phyloP scores from a whole-genome alignment of 2,329 filamentous ascomycete species.

The Alternaria arborescens region DNA sequence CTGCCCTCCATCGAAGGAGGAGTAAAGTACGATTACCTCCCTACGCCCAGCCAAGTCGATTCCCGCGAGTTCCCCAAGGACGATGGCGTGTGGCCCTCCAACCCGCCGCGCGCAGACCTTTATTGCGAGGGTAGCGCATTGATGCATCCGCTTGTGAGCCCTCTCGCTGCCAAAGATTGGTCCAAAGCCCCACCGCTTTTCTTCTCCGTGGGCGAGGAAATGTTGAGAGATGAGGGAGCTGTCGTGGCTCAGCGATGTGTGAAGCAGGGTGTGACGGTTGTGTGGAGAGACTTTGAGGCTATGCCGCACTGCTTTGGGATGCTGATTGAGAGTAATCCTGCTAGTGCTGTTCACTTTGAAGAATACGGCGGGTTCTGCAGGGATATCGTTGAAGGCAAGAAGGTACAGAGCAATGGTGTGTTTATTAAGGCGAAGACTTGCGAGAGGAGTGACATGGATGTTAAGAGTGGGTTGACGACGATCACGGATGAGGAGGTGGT shows the following conservation, averaged over 20 bases:
- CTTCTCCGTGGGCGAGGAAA: slow-evolving; percentile 74
- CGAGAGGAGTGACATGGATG: slow-evolving; percentile 35
- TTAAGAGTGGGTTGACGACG: slow-evolving; percentile 32
- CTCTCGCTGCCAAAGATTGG: slow-evolving; percentile 69
- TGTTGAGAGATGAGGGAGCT: slow-evolving; percentile 72
- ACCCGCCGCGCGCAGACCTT: slow-evolving; percentile 57
- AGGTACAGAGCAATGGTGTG: slow-evolving; percentile 32
- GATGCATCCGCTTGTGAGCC: slow-evolving; percentile 73
- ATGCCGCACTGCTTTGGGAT: slow-evolving; percentile 77
- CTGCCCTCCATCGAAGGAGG: slow-evolving; percentile 65
- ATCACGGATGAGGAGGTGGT: slow-evolving; percentile 45
- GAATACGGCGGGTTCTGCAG: slow-evolving; percentile 49
- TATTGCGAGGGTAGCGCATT: slow-evolving; percentile 57
- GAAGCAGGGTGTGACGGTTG: slow-evolving; percentile 66
- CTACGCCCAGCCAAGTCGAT: slow-evolving; percentile 53
- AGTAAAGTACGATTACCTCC: slow-evolving; percentile 70
- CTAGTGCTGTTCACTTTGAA: slow-evolving; percentile 44
- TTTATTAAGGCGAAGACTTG: slow-evolving; percentile 45
- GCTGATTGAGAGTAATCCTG: slow-evolving; percentile 50
- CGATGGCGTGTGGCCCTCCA: slow-evolving; percentile 54
- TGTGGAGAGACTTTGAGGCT: slow-evolving; percentile 77
- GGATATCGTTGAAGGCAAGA: slow-evolving; percentile 36
- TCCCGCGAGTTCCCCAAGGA: slow-evolving; percentile 58
- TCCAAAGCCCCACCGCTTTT: slow-evolving; percentile 70
- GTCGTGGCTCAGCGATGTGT: slow-evolving; percentile 67